Base-by-base conservation (phyloP, 768 basidiomycete genomes). In the Termitomyces sp. region DNA sequence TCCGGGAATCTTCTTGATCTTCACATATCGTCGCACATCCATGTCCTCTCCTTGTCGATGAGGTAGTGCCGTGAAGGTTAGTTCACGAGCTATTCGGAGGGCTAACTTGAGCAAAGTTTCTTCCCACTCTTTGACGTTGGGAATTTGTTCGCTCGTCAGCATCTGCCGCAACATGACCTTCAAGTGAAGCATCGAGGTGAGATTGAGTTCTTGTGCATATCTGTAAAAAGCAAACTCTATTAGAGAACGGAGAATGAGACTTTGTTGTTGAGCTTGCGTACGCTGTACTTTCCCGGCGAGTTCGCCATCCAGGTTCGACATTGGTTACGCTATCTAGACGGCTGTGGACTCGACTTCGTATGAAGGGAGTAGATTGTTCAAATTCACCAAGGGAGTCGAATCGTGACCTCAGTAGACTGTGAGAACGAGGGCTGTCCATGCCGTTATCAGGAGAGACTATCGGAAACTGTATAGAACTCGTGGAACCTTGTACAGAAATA, bases 1-100 rank as follows among this genome's bases (percentile, higher is more conserved):
- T 24, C 97, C 97, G 0, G 97, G 96, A 16, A 98, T 89, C 73
- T 96, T 96, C 78, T 99, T 98, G 73, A 98, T 95, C 75, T 98
- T 98, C 47, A 98, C 94, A 65, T 96, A 97, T 39, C 88, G 84
- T 33, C 96, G 81, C 24, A 97, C 89, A 70, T 98, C 97, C 86
- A 98, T 95, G 62, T 93, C 91, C 64, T 94, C 91, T 2, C 93
- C 93, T 68, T 92, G 87, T 5, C 87, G 82, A 62, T 92, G 86
- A 49, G 81, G 79, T 26, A 80, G 69, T 6, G 80, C 67, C 3
- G 88, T 89, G 69, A 94, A 92, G 0, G 91, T 89, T 57, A 95
- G 77, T 56, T 93, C 91, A 22, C 86, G 85, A 3, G 95, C 92
- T 44, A 96, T 91, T 40, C 89, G 86, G 47, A 98, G 82, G 1